Evolutionary conservation across 345 rosid genomes (phyloP), one percentile per base, ranked within the genome.

Genomic region (Angophora floribunda): DNA sequence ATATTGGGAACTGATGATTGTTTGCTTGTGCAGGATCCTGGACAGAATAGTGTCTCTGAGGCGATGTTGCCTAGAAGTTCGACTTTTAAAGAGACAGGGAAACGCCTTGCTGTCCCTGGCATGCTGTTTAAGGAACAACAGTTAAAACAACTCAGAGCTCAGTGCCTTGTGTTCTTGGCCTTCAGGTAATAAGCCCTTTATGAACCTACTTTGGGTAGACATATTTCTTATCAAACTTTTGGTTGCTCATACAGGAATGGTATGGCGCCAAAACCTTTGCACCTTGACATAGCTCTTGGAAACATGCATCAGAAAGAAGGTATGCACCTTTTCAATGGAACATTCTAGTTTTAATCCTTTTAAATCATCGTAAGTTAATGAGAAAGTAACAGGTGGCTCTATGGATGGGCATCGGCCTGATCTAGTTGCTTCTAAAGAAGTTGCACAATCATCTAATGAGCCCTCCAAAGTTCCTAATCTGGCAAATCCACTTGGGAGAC

Each of bases 131-230:
- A 95, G 87, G 99, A 96, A 87, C 97, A 97, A 85, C 99, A 97
- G 89, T 90, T 97, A 91, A 97, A 95, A 92, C 99, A 97, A 91
- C 99, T 97, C 88, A 95, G 98, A 89, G 99, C 99, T 67, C 99
- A 97, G 90, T 97, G 99, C 93, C 98, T 97, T 67, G 98, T 97
- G 49, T 96, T 96, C 91, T 89, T 97, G 91, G 98, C 99, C 53
- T 95, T 97, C 92, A 94, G 98, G 99, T 97, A 90, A 87, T 61
- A 59, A 86, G 52, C 49, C 57, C 87, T 88, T 44, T 87, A 87
- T 85, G 44, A 52, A 32, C 59, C 87, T 85, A 51, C 52, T 75
- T 19, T 19, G 90, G 86, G 30, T 86, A 52, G 87, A 17, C 86
- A 75, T 57, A 52, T 89, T 85, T 52, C 87, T 85, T 79, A 82